Base-by-base conservation (phyloP, 768 basidiomycete genomes). In the Suillus brevipes region DNA sequence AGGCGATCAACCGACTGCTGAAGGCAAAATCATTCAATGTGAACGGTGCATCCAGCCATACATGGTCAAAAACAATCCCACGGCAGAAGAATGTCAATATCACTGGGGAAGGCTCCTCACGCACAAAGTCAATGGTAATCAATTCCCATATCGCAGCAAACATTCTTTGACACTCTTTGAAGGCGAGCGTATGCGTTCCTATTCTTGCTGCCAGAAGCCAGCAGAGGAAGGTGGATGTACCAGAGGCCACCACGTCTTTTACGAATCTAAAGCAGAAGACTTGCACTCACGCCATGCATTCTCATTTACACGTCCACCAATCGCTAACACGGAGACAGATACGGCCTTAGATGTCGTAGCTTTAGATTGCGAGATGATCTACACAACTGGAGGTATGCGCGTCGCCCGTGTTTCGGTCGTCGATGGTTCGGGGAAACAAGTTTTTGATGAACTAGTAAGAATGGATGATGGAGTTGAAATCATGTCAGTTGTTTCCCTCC, bases 311-410 rank as follows among this genome's bases (percentile, higher is more conserved):
- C 72, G 78, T 9, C 66, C 73, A 4, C 67, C 69, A 3, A 62
- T 63, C 20, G 47, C 62, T 34, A 28, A 40, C 18, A 10, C 61
- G 20, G 18, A 37, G 25, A 45, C 16, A 28, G 58, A 79, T 60
- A 75, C 79, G 2, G 80, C 84, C 1, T 78, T 94, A 53, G 92
- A 95, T 64, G 85, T 98, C 5, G 92, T 89, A 6, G 94, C 94
- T 0, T 80, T 99, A 59, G 97, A 99, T 75, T 99, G 97, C 73
- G 97, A 99, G 77, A 95, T 99, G 92, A 83, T 98, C 10, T 95
- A 96, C 78, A 92, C 94, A 0, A 98, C 96, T 0, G 92, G 91
- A 6, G 97, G 97, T 0, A 87, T 94, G 84, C 88, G 90, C 25
- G 87, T 97, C 4, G 97, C 95, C 3, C 86, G 97, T 4, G 88